A percentile compares a stretch with the other conserved stretches of the same genome.
Evolutionary conservation across 2,329 filamentous ascomycete species (phyloP).

Genomic region (Penicillium paneum): DNA sequence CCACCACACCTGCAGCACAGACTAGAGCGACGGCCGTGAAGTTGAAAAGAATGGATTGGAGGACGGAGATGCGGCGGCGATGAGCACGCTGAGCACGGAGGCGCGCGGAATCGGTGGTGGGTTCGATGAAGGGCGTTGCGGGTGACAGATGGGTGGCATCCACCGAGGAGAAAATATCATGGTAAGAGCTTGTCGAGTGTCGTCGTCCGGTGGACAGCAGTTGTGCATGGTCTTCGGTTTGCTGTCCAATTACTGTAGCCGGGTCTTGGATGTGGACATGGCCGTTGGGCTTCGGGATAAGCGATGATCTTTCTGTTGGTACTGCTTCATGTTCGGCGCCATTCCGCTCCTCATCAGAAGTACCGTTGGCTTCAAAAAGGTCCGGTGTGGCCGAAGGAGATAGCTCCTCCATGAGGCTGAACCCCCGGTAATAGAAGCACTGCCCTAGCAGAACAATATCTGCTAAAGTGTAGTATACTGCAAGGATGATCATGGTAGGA

Average conservation of each 20-base stretch:
- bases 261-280: slow-evolving; percentile 14
- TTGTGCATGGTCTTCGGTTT: slow-evolving; percentile 4
- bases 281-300: slow-evolving; percentile 25
- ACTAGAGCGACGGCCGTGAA: slow-evolving; percentile 73
- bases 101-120: slow-evolving; percentile 32
- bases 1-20: slow-evolving; percentile 74
- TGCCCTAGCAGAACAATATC: slow-evolving; percentile 84
- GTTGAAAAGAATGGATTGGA: slow-evolving; percentile 65
- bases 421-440: slow-evolving; percentile 94
- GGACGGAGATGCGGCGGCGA: slow-evolving; percentile 34
- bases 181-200: slow-evolving; percentile 38
- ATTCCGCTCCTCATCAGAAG: slow-evolving; percentile 16
- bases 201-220: slow-evolving; percentile 18
- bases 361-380: slow-evolving; percentile 10
- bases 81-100: slow-evolving; percentile 14
- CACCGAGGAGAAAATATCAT: slow-evolving; percentile 53
- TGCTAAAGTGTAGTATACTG: slow-evolving; percentile 87
- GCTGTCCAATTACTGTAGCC: not conserved
- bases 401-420: slow-evolving; percentile 46
- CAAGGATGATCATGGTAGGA: slow-evolving; percentile 94
- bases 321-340: slow-evolving; percentile 16
- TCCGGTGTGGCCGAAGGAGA: slow-evolving; percentile 18
- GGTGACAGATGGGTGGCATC: slow-evolving; percentile 71
- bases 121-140: slow-evolving; percentile 71
- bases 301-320: slow-evolving; percentile 31